Evolutionary conservation across 116 monocot species (phyloP).

Genomic region (Iris pallida): DNA sequence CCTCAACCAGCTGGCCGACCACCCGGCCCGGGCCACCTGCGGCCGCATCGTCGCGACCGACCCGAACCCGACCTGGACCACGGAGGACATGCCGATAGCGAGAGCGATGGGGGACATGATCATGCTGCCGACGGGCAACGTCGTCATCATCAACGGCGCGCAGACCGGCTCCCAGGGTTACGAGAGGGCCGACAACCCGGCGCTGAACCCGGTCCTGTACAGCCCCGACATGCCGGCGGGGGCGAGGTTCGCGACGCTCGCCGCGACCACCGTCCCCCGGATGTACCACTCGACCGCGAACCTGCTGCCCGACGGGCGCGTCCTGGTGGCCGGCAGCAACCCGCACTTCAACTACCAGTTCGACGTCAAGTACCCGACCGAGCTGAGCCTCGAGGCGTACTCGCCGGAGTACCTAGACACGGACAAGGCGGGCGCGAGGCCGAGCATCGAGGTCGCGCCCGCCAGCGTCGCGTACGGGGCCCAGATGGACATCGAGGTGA

Average conservation of each 20-base stretch:
- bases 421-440: slow-evolving; percentile 15
- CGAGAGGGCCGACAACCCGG: slow-evolving; percentile 40
- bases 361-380: slow-evolving; percentile 50
- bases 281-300: slow-evolving; percentile 56
- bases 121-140: slow-evolving; percentile 44
- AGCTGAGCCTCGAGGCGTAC: slow-evolving; percentile 62
- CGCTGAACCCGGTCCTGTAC: slow-evolving; percentile 40
- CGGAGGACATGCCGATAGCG: slow-evolving; percentile 57
- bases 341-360: slow-evolving; percentile 53
- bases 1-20: neutral
- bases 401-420: slow-evolving; percentile 42
- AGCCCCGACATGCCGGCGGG: neutral
- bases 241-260: slow-evolving; percentile 31
- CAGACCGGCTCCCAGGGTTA: slow-evolving; percentile 43
- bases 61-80: slow-evolving; percentile 32
- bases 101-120: slow-evolving; percentile 74
- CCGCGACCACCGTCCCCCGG: slow-evolving; percentile 20
- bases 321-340: slow-evolving; percentile 67
- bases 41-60: neutral
- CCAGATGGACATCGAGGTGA: neutral
- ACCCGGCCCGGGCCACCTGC: neutral
- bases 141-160: slow-evolving; percentile 60
- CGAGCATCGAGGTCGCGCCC: neutral
- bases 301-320: slow-evolving; percentile 54
- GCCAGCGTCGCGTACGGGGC: slow-evolving; percentile 7